These are phyloP conservation scores for Phytophthora constricta DNA, from an alignment of 352 stramenopile species.

Conservation along the genomic window DNA sequence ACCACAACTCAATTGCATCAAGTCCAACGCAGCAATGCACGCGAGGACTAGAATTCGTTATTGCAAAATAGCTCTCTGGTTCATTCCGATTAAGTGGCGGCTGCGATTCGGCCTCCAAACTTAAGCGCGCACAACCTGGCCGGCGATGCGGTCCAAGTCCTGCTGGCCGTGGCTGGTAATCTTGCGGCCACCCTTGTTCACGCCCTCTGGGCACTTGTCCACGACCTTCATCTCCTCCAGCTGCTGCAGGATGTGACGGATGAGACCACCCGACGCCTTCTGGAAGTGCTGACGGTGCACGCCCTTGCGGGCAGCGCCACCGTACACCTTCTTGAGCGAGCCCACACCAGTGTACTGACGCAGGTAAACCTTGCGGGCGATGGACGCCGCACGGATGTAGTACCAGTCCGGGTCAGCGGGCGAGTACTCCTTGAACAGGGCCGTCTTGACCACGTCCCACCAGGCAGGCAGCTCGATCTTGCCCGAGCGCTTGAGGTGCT, in stretches of 20 bases:
- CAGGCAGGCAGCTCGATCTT: conserved; percentile 98
- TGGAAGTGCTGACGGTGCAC: conserved; percentile 96
- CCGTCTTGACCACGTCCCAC: conserved; percentile 99
- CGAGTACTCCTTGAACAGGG: conserved; percentile 97
- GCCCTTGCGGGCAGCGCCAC: conserved; percentile 92
- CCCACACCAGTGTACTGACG: conserved; percentile 96
- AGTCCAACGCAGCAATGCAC: conserved; percentile 24
- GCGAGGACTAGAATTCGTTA: conserved; percentile 43
- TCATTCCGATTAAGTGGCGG: conserved; percentile 40
- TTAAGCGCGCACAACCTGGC: conserved; percentile 92
- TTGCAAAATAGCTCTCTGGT: conserved; percentile 68
- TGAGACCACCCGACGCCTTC: conserved; percentile 95
- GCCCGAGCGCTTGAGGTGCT: conserved; percentile 99
- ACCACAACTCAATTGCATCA: conserved; percentile 10
- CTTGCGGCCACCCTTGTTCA: conserved; percentile 94
- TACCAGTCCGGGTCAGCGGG: conserved; percentile 99
- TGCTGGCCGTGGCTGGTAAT: conserved; percentile 98
- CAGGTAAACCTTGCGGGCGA: conserved; percentile 99
- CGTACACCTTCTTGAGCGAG: conserved; percentile 98
- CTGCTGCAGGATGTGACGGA: conserved; percentile 97
- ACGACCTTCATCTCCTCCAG: conserved; percentile 99
- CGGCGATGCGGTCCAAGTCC: conserved; percentile 99
- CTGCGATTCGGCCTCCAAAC: conserved; percentile 38
- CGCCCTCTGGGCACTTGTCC: conserved; percentile 92
- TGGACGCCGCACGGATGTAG: conserved; percentile 97